A percentile compares a stretch with the other conserved stretches of the same genome.
Evolutionary conservation across 352 stramenopile genomes (phyloP).

Genomic region (Phytophthora colocasiae): DNA sequence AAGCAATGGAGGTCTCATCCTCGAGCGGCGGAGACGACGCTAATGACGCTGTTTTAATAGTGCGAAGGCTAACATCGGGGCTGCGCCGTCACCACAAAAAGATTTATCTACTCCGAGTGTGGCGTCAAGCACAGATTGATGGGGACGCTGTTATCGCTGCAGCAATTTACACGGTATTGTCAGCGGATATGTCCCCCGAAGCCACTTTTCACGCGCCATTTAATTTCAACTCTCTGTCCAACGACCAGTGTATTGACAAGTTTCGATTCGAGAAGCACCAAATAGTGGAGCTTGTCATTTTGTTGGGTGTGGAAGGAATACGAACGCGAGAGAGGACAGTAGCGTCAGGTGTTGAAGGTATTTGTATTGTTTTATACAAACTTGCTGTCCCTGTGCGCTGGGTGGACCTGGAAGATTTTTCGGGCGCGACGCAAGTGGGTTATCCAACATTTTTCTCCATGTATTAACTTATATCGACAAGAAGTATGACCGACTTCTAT

Average conservation of each 20-base stretch:
- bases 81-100: constrained; percentile 1
- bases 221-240: no score
- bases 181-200: no score
- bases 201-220: no score
- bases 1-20: constrained; percentile 2
- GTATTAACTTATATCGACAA: constrained; percentile 1
- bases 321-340: constrained; percentile 1
- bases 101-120: not conserved
- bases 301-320: constrained; percentile 5
- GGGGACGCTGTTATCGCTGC: not conserved
- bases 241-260: constrained; percentile 6
- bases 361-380: constrained; percentile 18
- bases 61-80: constrained; percentile 3
- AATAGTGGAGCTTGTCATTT: not conserved
- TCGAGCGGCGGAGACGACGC: not conserved
- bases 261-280: constrained; percentile 1
- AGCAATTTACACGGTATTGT: no score
- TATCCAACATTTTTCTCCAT: constrained; percentile 24
- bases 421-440: constrained; percentile 2
- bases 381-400: constrained; percentile 10
- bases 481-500: constrained; percentile 6
- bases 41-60: not conserved
- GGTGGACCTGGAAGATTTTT: constrained; percentile 5
- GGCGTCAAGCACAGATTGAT: not conserved
- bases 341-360: constrained; percentile 6